These are phyloP conservation scores for Fraxinus anomala DNA, from an alignment of 257 asterid genomes.

Conservation along the genomic window DNA sequence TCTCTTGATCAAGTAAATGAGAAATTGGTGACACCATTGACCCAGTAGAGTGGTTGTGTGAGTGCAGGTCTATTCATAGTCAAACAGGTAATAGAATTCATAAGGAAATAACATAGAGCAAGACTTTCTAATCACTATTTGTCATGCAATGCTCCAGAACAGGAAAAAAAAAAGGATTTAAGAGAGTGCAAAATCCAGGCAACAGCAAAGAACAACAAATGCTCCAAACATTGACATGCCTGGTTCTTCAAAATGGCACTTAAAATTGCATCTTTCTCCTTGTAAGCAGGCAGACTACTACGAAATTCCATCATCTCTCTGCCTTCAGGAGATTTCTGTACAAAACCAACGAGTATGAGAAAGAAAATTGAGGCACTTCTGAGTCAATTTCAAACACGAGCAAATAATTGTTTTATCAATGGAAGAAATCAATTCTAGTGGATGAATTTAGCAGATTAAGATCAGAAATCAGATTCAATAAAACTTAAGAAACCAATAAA, in stretches of 20 bases:
- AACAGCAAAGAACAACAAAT: constrained; percentile 20
- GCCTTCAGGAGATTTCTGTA: constrained; percentile 80
- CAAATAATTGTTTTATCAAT: constrained; percentile 3
- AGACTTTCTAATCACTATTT: neutral
- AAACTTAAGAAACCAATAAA: neutral
- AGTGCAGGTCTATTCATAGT: constrained; percentile 15
- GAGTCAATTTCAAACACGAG: constrained; percentile 24
- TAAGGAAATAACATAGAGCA: constrained; percentile 13
- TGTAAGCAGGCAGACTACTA: constrained; percentile 73
- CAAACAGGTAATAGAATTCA: neutral
- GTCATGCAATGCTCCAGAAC: constrained; percentile 9
- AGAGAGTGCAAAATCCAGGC: constrained; percentile 17
- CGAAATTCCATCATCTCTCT: constrained; percentile 74
- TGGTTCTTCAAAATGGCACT: constrained; percentile 75
- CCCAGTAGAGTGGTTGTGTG: constrained; percentile 8
- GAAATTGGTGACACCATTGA: neutral
- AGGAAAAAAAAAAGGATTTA: constrained; percentile 8
- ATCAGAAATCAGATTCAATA: constrained; percentile 21
- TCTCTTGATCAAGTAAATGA: constrained; percentile 11
- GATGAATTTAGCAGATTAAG: neutral
- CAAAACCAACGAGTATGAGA: constrained; percentile 14
- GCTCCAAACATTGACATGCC: constrained; percentile 45
- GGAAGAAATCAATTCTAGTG: constrained; percentile 3
- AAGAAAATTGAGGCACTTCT: constrained; percentile 20
- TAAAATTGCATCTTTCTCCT: constrained; percentile 76